A percentile compares a stretch with the other conserved stretches of the same genome.
phyloP scores from a whole-genome alignment of 1,284 basidiomycete genomes.

The Dichomitus squalens region DNA sequence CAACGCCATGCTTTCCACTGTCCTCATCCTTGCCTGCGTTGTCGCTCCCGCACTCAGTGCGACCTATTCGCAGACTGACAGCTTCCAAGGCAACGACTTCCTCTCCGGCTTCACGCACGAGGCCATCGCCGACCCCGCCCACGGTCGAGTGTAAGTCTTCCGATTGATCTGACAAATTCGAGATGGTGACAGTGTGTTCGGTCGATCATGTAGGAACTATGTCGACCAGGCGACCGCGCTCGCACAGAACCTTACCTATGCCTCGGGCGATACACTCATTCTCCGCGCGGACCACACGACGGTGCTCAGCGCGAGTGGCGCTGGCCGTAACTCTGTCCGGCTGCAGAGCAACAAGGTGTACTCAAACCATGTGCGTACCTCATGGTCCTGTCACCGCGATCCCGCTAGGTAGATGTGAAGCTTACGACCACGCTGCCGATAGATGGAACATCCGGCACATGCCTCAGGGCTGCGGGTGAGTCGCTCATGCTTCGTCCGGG shows the following conservation, averaged over 20 bases:
- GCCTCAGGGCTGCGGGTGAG: conserved; percentile 71
- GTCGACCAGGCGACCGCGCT: conserved; percentile 33
- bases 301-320: conserved; percentile 44
- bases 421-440: conserved; percentile 57
- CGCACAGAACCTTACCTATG: conserved; percentile 34
- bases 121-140: conserved; percentile 56
- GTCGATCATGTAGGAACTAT: conserved; percentile 33
- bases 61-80: no score
- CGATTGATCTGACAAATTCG: neutral
- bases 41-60: no score
- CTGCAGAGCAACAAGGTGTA: conserved; percentile 54
- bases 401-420: no score
- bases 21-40: no score
- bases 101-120: no score
- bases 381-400: neutral
- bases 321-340: conserved; percentile 63
- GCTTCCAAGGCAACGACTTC: no score
- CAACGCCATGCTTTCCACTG: no score
- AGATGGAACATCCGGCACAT: no score
- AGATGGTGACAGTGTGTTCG: no score
- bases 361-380: conserved; percentile 52
- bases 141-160: conserved; percentile 56
- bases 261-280: conserved; percentile 27
- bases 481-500: no score
- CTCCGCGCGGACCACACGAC: conserved; percentile 56